Evolutionary conservation across 768 basidiomycete genomes (phyloP).

Genomic region (Tephrocybe sp.): DNA sequence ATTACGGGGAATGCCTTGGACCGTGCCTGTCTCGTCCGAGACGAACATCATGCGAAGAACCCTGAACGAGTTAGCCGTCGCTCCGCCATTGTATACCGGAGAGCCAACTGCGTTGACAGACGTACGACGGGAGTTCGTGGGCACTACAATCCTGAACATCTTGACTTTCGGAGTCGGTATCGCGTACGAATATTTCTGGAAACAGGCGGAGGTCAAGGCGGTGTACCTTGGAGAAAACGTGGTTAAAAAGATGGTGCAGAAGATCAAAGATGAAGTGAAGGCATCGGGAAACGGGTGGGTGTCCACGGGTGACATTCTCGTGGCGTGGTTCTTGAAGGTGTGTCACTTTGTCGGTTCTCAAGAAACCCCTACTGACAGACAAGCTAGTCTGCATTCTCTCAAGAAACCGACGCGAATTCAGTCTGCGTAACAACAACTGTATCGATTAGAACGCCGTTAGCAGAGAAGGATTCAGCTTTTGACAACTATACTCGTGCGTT

Average conservation of each 20-base stretch:
- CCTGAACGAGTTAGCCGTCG: conserved; percentile 1
- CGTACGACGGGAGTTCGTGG: neutral
- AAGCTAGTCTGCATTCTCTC: neutral
- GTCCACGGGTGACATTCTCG: conserved; percentile 7
- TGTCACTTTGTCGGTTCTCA: neutral
- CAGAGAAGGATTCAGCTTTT: neutral
- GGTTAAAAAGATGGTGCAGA: neutral
- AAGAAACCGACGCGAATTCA: neutral
- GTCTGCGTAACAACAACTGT: neutral
- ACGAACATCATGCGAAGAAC: conserved; percentile 2
- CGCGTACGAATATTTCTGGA: conserved; percentile 1
- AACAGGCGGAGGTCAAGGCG: neutral
- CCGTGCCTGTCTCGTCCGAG: neutral
- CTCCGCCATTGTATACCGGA: neutral
- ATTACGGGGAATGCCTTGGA: conserved; percentile 1
- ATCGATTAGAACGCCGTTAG: neutral
- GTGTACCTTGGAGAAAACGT: conserved; percentile 1
- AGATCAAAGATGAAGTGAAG: conserved; percentile 1
- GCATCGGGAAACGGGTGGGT: neutral
- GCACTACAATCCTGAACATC: neutral
- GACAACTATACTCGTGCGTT: conserved; percentile 6
- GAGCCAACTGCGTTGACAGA: neutral
- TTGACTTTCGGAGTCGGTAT: neutral
- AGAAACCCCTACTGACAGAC: neutral
- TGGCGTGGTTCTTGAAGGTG: conserved; percentile 11